A percentile compares a stretch with the other conserved stretches of the same genome.
Conservation (phyloP, 169 alveolate genomes). For the Plasmodium adleri region DNA sequence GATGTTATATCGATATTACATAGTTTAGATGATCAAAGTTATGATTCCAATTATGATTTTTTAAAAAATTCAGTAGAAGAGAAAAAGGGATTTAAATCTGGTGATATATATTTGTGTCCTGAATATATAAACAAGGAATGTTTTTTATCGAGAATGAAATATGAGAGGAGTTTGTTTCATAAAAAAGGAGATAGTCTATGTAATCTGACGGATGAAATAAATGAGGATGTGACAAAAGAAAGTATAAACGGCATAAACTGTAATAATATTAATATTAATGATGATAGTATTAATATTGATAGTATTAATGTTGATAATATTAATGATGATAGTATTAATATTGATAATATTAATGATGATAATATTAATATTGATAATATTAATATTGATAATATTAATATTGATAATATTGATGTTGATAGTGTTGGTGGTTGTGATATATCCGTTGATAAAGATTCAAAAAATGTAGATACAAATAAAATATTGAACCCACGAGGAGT, state of each 20-base stretch:
- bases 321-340: not conserved
- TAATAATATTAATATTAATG: not conserved
- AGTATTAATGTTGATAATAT: not conserved
- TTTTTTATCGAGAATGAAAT: slow-evolving; percentile 21
- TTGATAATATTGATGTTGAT: not conserved
- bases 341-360: not conserved
- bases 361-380: not conserved
- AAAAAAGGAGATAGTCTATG: not conserved
- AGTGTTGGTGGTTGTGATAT: not conserved
- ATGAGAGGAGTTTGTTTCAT: slow-evolving; percentile 10
- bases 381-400: too few species aligned
- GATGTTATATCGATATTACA: slow-evolving; percentile 57
- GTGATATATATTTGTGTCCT: slow-evolving; percentile 69
- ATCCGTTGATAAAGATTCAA: not conserved
- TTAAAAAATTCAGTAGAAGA: not conserved
- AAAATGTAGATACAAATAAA: not conserved
- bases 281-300: not conserved
- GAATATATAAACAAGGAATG: slow-evolving; percentile 63
- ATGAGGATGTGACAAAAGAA: not conserved
- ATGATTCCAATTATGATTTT: not conserved
- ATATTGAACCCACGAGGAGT: slow-evolving; percentile 28
- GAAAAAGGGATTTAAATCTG: slow-evolving; percentile 5
- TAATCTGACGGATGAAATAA: not conserved
- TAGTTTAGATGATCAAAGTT: not conserved
- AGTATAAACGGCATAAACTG: not conserved